Evolutionary conservation across 768 basidiomycete species (phyloP), one percentile per base, ranked within the genome.

Genomic region (Sutorius australiensis): DNA sequence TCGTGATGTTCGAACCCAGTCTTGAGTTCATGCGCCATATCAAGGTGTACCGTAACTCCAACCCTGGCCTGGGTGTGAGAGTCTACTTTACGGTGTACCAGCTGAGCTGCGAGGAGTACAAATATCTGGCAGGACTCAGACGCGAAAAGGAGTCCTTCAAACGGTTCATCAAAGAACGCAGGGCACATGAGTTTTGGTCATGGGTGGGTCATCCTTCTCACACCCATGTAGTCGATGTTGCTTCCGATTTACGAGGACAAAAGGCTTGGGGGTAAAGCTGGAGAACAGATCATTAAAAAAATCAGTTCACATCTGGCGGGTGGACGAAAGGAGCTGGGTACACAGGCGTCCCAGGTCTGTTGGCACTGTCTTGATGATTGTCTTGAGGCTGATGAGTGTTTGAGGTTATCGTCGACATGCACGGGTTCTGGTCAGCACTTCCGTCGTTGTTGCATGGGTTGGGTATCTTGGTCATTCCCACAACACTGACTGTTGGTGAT

Each of bases 41-140:
- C 24, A 95, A 99, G 78, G 95, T 92, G 48, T 98, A 95, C 67
- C 84, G 89, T 60, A 88, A 84, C 51, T 82, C 87, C 3, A 84
- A 87, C 70, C 87, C 92, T 0, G 91, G 91, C 0, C 70, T 95
- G 6, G 86, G 79, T 0, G 83, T 98, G 0, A 77, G 95, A 13
- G 88, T 98, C 2, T 98, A 98, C 70, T 94, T 98, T 67, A 88
- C 97, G 88, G 75, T 92, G n/a, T 98, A 98, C 69, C 79, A 83
- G 51, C 83, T 89, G 61, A 95, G 92, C 44, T 89, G 88, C 57
- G 97, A 99, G 68, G 97, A 99, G 61, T 92, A 95, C 69, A 90
- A 90, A 67, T 99, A 97, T 68, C 79, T 99, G 30, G 87, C 89
- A 28, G 88, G 85, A 3, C 80, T 98, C 30, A 76, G 93, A 44